Percentiles rank a stretch among this genome's conserved stretches.
phyloP scores from a whole-genome alignment of 805 yeast species.

The fission yeast (Schizosaccharomyces pombe) region ASM294v3 CU329670.1:3621001-3621500 shows the following conservation, averaged over 20 bases:
- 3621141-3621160: neutral
- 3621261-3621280: slow-evolving; percentile 47
- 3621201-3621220: slow-evolving; percentile 58
- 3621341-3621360: slow-evolving; percentile 36
- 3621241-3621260: slow-evolving; percentile 58
- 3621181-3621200: neutral
- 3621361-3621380: slow-evolving; percentile 60
- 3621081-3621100: neutral
- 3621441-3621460: slow-evolving; percentile 8
- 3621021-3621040: too few species aligned
- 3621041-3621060: too few species aligned
- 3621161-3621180: neutral
- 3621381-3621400: slow-evolving; percentile 27
- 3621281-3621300: slow-evolving; percentile 38
- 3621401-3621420: slow-evolving; percentile 10
- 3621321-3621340: slow-evolving; percentile 29
- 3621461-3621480: neutral
- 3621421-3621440: slow-evolving; percentile 13
- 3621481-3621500: slow-evolving; percentile 1
- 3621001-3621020: too few species aligned
- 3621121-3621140: neutral
- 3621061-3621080: too few species aligned
- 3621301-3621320: slow-evolving; percentile 58
- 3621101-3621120: neutral
- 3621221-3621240: slow-evolving; percentile 62